Conservation (phyloP, 768 basidiomycete genomes). For the Trametes sanguinea region DNA sequence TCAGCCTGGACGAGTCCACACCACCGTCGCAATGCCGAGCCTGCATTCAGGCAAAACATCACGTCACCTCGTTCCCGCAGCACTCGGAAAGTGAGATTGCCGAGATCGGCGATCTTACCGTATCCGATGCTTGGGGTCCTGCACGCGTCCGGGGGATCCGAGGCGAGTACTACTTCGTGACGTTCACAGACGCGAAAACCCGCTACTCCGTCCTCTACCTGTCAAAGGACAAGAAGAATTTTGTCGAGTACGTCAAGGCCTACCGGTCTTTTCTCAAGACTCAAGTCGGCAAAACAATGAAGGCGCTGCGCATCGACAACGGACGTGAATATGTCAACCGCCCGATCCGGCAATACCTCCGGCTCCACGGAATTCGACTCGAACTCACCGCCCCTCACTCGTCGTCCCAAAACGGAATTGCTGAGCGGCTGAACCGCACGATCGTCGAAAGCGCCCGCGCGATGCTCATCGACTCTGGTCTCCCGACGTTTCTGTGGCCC, state of each 20-base stretch:
- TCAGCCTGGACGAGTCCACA: constrained; percentile 10
- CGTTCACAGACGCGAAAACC: not conserved
- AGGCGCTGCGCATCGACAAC: constrained; percentile 41
- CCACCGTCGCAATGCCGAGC: constrained; percentile 18
- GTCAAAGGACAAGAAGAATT: not conserved
- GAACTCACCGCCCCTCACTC: constrained; percentile 18
- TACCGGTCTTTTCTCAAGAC: constrained; percentile 24
- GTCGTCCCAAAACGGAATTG: constrained; percentile 30
- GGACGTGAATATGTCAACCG: not conserved
- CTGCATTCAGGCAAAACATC: constrained; percentile 30
- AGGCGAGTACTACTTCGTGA: not conserved
- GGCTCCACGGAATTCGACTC: not conserved
- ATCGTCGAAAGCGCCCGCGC: not conserved
- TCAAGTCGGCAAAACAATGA: constrained; percentile 33
- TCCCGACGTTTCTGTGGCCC: constrained; percentile 43
- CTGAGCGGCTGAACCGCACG: constrained; percentile 24
- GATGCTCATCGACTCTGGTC: constrained; percentile 24
- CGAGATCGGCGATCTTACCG: constrained; percentile 8
- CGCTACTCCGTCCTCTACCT: not conserved
- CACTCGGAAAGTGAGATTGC: not conserved
- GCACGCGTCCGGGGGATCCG: not conserved
- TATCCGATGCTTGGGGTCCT: constrained; percentile 1
- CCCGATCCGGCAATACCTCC: not conserved
- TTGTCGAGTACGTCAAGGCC: not conserved
- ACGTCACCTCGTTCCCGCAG: constrained; percentile 2